Evolutionary conservation across 129 eudicot genomes (phyloP), one percentile per base, ranked within the genome.

Genomic region (Flaveria ramosissima): DNA sequence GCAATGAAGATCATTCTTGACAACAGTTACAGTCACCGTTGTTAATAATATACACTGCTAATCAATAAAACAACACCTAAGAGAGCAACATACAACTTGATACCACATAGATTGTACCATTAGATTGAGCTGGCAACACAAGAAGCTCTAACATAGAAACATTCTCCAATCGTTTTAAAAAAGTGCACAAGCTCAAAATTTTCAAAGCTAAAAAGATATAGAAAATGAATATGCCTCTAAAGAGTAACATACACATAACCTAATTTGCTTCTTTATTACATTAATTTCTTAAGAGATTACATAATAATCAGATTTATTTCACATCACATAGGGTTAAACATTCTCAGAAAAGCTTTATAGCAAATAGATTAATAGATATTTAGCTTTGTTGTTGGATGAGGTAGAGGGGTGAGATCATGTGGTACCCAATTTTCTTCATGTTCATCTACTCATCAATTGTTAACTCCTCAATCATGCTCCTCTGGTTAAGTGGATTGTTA

Each of bases 391-490:
- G 24, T 8, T 41, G 30, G 63, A 26, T 12, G 68, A 14, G 14
- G 23, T 46, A 46, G 26, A 7, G 14, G 42, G 13, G 32, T 71
- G 46, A 71, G 51, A 68, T 32, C 13, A 53, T 70, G 24, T 73
- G 61, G 61, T 61, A 76, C 55, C 30, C 76, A 14, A 39, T 53
- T 68, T 72, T 72, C 68, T 52, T 73, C 51, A 65, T 55, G 68
- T 43, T 45, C 72, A 70, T 68, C 77, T 87, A 87, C 62, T 88
- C 87, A 45, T 90, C 93, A 72, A 72, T 62, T 11, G 87, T 87
- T 73, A 92, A 75, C 43, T 89, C 97, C 70, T 84, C 97, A 39
- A 89, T 70, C 86, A 84, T 75, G 71, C 77, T 80, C 81, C 79
- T 78, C 73, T 86, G 71, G 79, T 74, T 76, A 55, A 89, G 83